Conservation (phyloP, 306 rosid genomes). For the Potentilla sterilis region DNA sequence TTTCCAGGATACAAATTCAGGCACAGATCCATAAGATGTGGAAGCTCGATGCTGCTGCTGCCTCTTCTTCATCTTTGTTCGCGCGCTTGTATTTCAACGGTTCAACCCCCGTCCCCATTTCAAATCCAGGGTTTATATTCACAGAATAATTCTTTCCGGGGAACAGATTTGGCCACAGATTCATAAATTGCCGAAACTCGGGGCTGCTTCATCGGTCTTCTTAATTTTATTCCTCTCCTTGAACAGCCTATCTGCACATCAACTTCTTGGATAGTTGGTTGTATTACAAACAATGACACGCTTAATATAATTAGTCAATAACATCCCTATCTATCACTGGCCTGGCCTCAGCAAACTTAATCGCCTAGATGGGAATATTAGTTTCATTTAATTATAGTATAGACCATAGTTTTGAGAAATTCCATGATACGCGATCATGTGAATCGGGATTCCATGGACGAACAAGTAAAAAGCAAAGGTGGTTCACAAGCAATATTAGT, state of each 20-base stretch:
- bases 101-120: neutral
- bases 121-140: neutral
- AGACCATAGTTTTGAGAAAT: slow-evolving; percentile 13
- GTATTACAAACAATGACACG: too few species aligned
- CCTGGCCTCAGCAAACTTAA: neutral
- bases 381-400: neutral
- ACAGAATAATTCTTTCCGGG: too few species aligned
- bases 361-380: neutral
- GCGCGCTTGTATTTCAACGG: neutral
- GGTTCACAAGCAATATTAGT: slow-evolving; percentile 34
- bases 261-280: neutral
- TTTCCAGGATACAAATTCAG: neutral
- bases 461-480: slow-evolving; percentile 32
- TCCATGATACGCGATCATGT: slow-evolving; percentile 35
- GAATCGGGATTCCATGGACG: slow-evolving; percentile 47
- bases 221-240: too few species aligned
- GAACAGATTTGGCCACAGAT: too few species aligned
- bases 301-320: too few species aligned
- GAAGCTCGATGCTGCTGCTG: neutral
- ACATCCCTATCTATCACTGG: neutral
- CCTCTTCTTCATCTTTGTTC: neutral
- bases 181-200: too few species aligned
- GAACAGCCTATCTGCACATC: neutral
- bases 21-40: neutral
- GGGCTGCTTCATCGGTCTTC: too few species aligned